Base-by-base conservation (phyloP, 129 eudicot species). In the Calendula officinalis region DNA sequence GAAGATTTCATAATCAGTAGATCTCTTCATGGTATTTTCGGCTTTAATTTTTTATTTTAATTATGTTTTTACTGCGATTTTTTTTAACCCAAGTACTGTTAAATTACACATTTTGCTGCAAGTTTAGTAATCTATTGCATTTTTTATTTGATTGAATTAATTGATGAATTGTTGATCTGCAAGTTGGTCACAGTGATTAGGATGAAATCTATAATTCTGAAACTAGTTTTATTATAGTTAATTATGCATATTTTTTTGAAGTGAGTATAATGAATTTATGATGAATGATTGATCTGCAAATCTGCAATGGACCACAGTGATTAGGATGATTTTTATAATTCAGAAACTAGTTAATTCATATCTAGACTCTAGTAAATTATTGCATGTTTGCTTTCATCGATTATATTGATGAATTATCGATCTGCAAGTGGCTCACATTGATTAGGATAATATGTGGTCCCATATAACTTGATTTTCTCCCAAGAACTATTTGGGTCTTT, bases 101-200 rank as follows among this genome's bases (percentile, higher is more conserved):
- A 37, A 10, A 60, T 70, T 37, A 40, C 62, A 3, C 30, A 15
- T 50, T 53, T 68, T 48, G 52, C 30, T 59, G 60, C 61, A 30
- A 33, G 36, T 59, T 15, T 39, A 14, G 13, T 50, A 22, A 48
- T 47, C 6, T 70, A 36, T 7, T 5, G 11, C 7, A 59, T 46
- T 11, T 57, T 57, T 69, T 27, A 3, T 62, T 62, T 40, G 69
- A 40, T 40, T 32, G 55, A 56, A 35, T 60, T 32, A 27, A 46
- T 51, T 41, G 69, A 71, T 17, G 4, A 48, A 62, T 30, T 22
- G 30, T 22, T 55, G 48, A 71, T 62, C 76, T 53, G 52, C 48
- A 38, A 39, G 35, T 50, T 45, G 47, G 16, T 62, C 42, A 27
- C 7, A 11, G 27, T 46, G 54, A 14, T 1, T 13, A 12, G 34